Conservation (phyloP, 176 grass and related monocot genomes). For the Chrysopogon serrulatus region DNA sequence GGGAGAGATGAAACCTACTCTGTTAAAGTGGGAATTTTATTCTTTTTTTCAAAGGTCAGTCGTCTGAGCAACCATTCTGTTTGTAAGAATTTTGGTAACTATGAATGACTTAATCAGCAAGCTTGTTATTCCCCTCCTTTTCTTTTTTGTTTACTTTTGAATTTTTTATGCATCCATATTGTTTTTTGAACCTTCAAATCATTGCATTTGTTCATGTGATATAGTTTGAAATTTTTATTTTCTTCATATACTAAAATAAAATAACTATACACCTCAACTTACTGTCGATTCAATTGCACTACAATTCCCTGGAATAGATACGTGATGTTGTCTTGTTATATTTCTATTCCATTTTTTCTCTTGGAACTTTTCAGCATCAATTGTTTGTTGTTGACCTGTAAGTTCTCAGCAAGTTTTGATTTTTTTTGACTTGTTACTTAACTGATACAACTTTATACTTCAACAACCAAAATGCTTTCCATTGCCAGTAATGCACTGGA, state of each 20-base stretch:
- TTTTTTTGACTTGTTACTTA: neutral
- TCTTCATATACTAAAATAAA: neutral
- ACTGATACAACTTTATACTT: neutral
- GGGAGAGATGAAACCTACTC: slow-evolving; percentile 9
- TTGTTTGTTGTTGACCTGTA: neutral
- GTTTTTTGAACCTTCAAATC: neutral
- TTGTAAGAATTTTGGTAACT: neutral
- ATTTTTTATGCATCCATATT: neutral
- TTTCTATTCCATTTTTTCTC: neutral
- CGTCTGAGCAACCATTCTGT: neutral
- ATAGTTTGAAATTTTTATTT: neutral
- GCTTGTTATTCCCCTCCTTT: neutral
- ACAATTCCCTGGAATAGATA: neutral
- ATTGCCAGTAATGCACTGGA: neutral
- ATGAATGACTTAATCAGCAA: neutral
- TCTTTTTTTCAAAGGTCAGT: slow-evolving; percentile 15
- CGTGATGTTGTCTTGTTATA: neutral
- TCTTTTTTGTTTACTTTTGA: neutral
- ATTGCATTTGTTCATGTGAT: neutral
- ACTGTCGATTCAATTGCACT: neutral
- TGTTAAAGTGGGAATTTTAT: slow-evolving; percentile 8
- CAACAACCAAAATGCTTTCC: neutral
- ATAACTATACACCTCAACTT: neutral
- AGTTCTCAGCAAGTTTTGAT: neutral
- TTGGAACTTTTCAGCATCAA: neutral